These are phyloP conservation scores for Ophiostoma sp. DNA, from an alignment of 2,329 filamentous ascomycete genomes.

Conservation along the genomic window DNA sequence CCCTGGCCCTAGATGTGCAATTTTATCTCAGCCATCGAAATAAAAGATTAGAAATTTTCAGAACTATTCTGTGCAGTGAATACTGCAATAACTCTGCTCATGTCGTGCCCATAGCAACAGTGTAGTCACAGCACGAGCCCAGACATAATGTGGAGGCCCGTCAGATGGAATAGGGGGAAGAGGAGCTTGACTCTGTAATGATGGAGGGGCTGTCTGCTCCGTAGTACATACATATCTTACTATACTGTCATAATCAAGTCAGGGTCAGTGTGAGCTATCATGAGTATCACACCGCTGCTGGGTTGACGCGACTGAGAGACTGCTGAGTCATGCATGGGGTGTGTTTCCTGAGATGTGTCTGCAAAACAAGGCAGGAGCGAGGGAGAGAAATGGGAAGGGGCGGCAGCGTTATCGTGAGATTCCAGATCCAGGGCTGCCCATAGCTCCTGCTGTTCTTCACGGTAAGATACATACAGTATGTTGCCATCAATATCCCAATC, in stretches of 20 bases:
- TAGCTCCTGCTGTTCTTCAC: constrained; percentile 13
- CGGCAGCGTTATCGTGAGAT: constrained; percentile 1
- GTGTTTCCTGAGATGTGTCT: neutral
- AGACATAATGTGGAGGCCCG: constrained; percentile 18
- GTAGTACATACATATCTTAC: neutral
- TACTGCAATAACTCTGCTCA: neutral
- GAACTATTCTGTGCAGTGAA: neutral
- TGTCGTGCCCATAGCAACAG: constrained; percentile 16
- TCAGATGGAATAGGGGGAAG: constrained; percentile 17
- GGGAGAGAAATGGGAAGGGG: neutral
- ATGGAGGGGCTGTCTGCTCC: neutral
- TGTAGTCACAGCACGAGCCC: constrained; percentile 7
- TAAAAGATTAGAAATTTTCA: neutral
- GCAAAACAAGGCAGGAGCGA: constrained; percentile 5
- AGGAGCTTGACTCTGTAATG: neutral
- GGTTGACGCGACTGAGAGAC: neutral
- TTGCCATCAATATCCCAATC: neutral
- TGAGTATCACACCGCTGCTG: neutral
- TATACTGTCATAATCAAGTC: too few relatives aligned
- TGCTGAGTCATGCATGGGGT: neutral
- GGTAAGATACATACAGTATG: too few relatives aligned
- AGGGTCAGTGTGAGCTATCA: constrained; percentile 3
- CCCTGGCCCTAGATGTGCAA: constrained; percentile 14
- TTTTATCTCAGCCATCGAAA: constrained; percentile 8
- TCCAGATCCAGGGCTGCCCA: neutral